Evolutionary conservation across 2,329 filamentous ascomycete species (phyloP).

Genomic region (Zymoseptoria tritici): DNA sequence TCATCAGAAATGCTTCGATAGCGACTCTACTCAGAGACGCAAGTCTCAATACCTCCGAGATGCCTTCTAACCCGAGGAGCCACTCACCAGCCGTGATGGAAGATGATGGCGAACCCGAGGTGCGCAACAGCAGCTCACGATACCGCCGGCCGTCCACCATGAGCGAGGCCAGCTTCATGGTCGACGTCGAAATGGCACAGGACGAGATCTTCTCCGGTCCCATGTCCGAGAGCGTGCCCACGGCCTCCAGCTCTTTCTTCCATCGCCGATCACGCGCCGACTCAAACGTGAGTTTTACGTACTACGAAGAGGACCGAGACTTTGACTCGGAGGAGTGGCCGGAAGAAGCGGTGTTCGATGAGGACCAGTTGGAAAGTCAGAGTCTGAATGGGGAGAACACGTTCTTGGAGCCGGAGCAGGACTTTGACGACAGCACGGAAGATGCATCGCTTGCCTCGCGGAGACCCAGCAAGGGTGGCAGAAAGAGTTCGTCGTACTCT

Average conservation of each 20-base stretch:
- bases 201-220: conserved; percentile 92
- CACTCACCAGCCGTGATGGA: conserved; percentile 8
- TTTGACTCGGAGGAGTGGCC: conserved; percentile 39
- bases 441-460: conserved; percentile 15
- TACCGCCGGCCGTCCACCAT: conserved; percentile 64
- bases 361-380: conserved; percentile 34
- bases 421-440: conserved; percentile 12
- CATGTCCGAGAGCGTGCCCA: conserved; percentile 91
- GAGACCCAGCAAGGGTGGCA: conserved; percentile 34
- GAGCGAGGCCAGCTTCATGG: conserved; percentile 63
- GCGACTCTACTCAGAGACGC: conserved; percentile 3
- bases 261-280: conserved; percentile 75
- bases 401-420: conserved; percentile 29
- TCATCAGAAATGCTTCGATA: neutral
- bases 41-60: conserved; percentile 2
- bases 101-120: conserved; percentile 16
- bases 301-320: conserved; percentile 68
- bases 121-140: conserved; percentile 21
- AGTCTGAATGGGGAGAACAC: conserved; percentile 33
- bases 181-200: conserved; percentile 97
- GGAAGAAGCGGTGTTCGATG: conserved; percentile 43
- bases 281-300: conserved; percentile 83
- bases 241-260: conserved; percentile 83
- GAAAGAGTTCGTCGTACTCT: conserved; percentile 17
- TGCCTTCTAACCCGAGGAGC: conserved; percentile 9